Evolutionary conservation across 257 asterid genomes (phyloP), one percentile per base, ranked within the genome.

Genomic region (Solanum corneliomulleri): DNA sequence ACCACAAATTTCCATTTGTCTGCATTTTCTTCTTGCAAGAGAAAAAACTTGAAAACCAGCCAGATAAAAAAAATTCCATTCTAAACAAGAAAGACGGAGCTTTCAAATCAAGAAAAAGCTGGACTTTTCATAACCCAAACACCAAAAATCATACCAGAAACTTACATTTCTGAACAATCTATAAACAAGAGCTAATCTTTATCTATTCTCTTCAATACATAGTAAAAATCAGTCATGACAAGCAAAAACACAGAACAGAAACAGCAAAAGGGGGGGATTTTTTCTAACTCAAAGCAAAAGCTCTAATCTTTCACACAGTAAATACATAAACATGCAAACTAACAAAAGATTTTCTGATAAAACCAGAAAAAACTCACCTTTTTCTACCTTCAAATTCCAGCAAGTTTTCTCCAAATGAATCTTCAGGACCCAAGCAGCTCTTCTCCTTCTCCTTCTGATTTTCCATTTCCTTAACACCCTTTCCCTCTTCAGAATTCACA

Each of bases 341-440:
- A 25, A 77, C 25, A 44, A 0, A 15, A 77, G 14, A 25, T 44
- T 82, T 49, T 49, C 21, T 1, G 6, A 81, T 9, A 27, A 16
- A 4, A 6, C 1, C 16, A 4, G 70, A 31, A 74, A 68, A 82
- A 16, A 4, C 87, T 74, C 90, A 90, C 92, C 92, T 89, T 42
- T 71, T 89, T 52, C 86, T 86, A 58, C 88, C 90, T 87, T 89
- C 92, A 82, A 68, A 60, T 75, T 85, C 92, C 85, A 83, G 35
- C 39, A 89, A 78, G 10, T 85, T 90, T 78, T 90, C 91, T 15
- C 92, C 92, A 87, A 78, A 70, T 6, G 86, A 90, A 83, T 87
- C 87, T 42, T 88, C 91, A 21, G 68, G 88, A 75, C 42, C 82
- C 31, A n/a, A 49, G 60, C 76, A 80, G 25, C 45, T 42, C 20